Base-by-base conservation (phyloP, 208 protist genomes). In the Crithidia mellificae region DNA sequence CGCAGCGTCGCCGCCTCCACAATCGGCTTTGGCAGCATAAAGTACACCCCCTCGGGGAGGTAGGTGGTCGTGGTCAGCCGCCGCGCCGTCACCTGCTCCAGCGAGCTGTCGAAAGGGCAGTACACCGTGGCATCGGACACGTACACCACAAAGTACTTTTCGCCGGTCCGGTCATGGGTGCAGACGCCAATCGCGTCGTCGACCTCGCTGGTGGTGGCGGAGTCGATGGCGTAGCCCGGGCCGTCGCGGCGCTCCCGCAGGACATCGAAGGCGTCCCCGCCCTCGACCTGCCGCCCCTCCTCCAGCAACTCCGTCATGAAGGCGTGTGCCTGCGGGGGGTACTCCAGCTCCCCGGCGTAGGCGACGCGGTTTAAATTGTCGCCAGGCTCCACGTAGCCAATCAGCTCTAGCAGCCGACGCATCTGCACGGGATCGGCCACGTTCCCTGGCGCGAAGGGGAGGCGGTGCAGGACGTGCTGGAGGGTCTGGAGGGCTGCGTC, bases 121-220 rank as follows among this genome's bases (percentile, higher is more conserved):
- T 93, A 94, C 36, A 92, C 88, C 2, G 91, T 96, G 9, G 88
- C 91, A 38, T 96, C 91, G 0, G 91, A 93, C 0, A 96, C 88
- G 70, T 92, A 91, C 59, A 96, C 91, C 1, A 85, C 85, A 72
- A 96, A 93, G 70, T 78, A 77, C 46, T 80, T 66, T 67, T 81
- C 72, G 4, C 87, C 91, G 0, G 79, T 96, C 12, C 4, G 27
- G 2, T 70, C 53, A 52, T 94, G 81, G 4, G 78, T 74, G 57
- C 90, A 79, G 20, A 94, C 80, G 5, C 86, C 87, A 64, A 96
- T 94, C 27, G 88, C 91, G 53, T 96, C 91, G 64, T 96, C 91
- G 11, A 96, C 91, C 63, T 96, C 91, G 53, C 86, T 93, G n/a
- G 91, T 96, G 5, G 86, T 86, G 62, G 87, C 88, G 46, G 84